These are phyloP conservation scores for Sabuloglossum arenarium DNA, from an alignment of 495 filamentous ascomycete genomes.

Conservation along the genomic window DNA sequence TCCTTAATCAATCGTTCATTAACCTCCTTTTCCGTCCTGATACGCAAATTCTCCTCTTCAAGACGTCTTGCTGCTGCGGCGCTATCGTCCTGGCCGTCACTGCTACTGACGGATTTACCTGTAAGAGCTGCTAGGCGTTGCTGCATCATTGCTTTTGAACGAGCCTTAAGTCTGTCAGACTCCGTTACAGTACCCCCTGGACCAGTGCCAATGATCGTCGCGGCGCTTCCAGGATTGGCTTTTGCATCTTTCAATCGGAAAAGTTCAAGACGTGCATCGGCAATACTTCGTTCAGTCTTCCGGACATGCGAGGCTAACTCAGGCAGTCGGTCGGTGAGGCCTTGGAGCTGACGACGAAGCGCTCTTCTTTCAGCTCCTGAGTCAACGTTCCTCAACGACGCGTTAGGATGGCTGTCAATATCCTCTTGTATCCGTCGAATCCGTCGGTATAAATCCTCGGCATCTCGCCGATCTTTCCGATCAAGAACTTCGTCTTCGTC, in stretches of 20 bases:
- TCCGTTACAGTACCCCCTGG: conserved; percentile 85
- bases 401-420: conserved; percentile 78
- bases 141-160: conserved; percentile 96
- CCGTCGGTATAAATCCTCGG: conserved; percentile 82
- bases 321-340: conserved; percentile 71
- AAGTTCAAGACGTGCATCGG: conserved; percentile 78
- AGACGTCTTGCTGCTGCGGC: conserved; percentile 52
- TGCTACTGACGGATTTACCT: conserved; percentile 45
- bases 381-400: conserved; percentile 48
- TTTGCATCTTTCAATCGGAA: conserved; percentile 91
- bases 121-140: conserved; percentile 83
- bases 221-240: conserved; percentile 61
- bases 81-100: conserved; percentile 40
- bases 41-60: conserved; percentile 66
- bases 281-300: conserved; percentile 76
- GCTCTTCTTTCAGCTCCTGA: conserved; percentile 70
- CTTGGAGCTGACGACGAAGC: conserved; percentile 73
- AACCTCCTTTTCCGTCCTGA: conserved; percentile 68
- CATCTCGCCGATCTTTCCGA: conserved; percentile 72
- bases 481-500: conserved; percentile 90
- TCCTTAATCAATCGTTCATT: conserved; percentile 93
- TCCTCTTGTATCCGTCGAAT: conserved; percentile 93
- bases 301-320: conserved; percentile 82
- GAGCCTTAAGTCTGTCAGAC: conserved; percentile 80
- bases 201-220: conserved; percentile 80